Evolutionary conservation across 2,329 filamentous ascomycete genomes (phyloP), one percentile per base, ranked within the genome.

Genomic region (Huntiella bhutanensis): DNA sequence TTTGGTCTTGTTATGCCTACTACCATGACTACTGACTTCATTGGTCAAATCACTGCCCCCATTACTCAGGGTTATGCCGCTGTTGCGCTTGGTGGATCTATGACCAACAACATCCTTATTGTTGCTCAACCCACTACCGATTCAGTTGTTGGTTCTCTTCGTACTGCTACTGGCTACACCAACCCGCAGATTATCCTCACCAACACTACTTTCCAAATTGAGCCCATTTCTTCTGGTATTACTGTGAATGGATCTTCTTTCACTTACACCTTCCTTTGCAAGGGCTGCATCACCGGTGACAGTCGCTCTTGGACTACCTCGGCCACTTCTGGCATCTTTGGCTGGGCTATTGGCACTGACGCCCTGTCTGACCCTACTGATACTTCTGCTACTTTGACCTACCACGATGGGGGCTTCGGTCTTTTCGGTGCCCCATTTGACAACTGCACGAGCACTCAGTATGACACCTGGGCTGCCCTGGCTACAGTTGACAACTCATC

Each of bases 191-290:
- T 63, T n/a, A 67, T 68, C n/a, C 34, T 35, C 53, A 60, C 62
- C 3, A 62, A 60, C 10, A 59, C 60, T 16, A 61, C 64, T 32
- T 60, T 61, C 10, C 52, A 47, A 33, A 52, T 56, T 1, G 53
- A 66, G 12, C 62, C 67, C 11, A 72, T 72, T 51, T 57, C 66
- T 17, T 66, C 68, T 16, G 68, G 69, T 19, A 70, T 68, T 1
- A 70, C 65, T 17, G 56, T 70, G 49, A 73, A 72, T 59, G 59
- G 57, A 50, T 72, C 69, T 1, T 66, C 71, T 51, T 66, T 64
- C 54, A 66, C 65, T 2, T 70, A 68, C 51, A 73, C 70, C 1
- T 73, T 72, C 56, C 61, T 73, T 34, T 74, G 70, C 53, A 56
- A 60, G 40, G 59, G 60, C 8, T 69, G 66, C 47, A 57, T 66